Conservation (phyloP, 495 filamentous ascomycete genomes). For the Daldinia concentrica region DNA sequence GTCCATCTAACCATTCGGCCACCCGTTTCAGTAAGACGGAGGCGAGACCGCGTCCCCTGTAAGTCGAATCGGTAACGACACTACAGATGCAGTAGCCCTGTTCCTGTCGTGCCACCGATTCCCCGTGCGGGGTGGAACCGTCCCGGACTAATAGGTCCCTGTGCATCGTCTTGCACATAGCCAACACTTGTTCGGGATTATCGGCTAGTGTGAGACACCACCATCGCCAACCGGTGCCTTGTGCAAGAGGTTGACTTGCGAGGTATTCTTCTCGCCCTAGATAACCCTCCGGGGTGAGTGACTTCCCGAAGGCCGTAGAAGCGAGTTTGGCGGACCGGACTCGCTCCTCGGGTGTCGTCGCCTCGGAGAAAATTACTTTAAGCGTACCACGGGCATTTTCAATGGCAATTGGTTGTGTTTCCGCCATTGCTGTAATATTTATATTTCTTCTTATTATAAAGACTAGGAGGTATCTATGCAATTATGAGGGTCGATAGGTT, state of each 20-base stretch:
- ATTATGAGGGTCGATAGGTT: background rate
- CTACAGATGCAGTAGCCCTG: constrained; percentile 40
- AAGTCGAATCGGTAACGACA: constrained; percentile 29
- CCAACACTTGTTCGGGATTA: constrained; percentile 18
- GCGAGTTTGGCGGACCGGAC: constrained; percentile 26
- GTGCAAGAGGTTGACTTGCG: constrained; percentile 4
- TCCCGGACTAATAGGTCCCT: constrained; percentile 31
- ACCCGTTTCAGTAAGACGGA: constrained; percentile 30
- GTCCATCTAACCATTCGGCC: constrained; percentile 41
- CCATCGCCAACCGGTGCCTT: constrained; percentile 22
- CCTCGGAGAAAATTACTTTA: constrained; percentile 28
- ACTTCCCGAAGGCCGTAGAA: constrained; percentile 29
- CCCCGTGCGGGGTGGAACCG: background rate
- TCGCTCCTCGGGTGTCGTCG: constrained; percentile 12
- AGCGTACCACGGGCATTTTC: constrained; percentile 1
- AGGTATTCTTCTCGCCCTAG: constrained; percentile 26
- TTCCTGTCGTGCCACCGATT: constrained; percentile 1
- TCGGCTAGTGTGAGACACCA: constrained; percentile 32
- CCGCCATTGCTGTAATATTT: constrained; percentile 1
- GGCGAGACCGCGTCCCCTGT: constrained; percentile 39
- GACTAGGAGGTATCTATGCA: no score
- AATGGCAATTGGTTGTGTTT: constrained; percentile 21
- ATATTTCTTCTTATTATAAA: background rate
- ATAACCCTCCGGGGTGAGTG: constrained; percentile 11
- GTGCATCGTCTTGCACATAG: constrained; percentile 39